Percentiles rank a stretch among this genome's conserved stretches.
Evolutionary conservation across 2,329 filamentous ascomycete species (phyloP).

Genomic region (Diaporthe amygdali): DNA sequence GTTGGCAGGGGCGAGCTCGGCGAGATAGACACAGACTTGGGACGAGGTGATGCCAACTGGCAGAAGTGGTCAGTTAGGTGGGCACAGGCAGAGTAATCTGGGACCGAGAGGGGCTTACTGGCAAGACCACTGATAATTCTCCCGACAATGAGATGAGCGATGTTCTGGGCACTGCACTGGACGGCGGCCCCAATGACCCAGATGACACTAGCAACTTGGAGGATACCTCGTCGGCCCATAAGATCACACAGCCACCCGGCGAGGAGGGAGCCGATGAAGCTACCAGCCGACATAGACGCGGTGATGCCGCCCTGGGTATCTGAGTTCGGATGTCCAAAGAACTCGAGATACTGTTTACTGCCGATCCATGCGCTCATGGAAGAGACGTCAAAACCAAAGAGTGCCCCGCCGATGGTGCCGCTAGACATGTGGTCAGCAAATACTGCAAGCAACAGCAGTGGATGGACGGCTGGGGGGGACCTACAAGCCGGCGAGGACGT

Average conservation of each 20-base stretch:
- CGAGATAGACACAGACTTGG: constrained; percentile 73
- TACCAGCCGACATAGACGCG: constrained; percentile 76
- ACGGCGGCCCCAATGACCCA: constrained; percentile 40
- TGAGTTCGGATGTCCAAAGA: constrained; percentile 36
- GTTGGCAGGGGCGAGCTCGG: constrained; percentile 66
- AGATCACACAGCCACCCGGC: constrained; percentile 58
- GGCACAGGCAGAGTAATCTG: too few species aligned
- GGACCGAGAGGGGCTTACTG: constrained; percentile 3
- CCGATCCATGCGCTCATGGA: constrained; percentile 75
- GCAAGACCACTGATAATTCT: constrained; percentile 71
- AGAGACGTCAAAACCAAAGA: constrained; percentile 82
- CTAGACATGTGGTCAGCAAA: background rate
- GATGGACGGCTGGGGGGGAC: background rate
- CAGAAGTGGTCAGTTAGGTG: background rate
- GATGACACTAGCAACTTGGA: constrained; percentile 55
- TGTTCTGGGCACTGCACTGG: constrained; percentile 48
- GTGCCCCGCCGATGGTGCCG: constrained; percentile 60
- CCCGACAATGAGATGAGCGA: constrained; percentile 74
- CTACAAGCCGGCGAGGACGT: constrained; percentile 19
- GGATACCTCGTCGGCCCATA: constrained; percentile 53
- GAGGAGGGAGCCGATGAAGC: constrained; percentile 62
- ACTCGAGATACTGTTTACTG: constrained; percentile 37
- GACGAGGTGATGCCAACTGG: constrained; percentile 77
- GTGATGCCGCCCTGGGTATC: constrained; percentile 71
- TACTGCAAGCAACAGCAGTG: background rate